phyloP scores from a whole-genome alignment of 176 grass and related monocot species.

The Areca catechu region DNA sequence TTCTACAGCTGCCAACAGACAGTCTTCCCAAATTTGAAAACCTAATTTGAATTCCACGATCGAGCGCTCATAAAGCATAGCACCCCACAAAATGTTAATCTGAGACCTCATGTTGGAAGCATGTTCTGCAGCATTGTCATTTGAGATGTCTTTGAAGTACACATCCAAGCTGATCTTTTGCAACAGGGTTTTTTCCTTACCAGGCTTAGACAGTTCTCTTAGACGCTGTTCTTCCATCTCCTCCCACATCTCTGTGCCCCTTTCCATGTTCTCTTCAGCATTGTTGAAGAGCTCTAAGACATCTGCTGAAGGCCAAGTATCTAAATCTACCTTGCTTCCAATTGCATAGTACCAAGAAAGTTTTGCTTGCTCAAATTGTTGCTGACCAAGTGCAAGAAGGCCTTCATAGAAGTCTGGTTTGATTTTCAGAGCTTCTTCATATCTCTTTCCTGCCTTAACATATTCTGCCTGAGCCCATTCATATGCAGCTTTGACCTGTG shows the following conservation, averaged over 20 bases:
- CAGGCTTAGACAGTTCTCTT: slow-evolving; percentile 52
- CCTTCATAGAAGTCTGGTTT: slow-evolving; percentile 85
- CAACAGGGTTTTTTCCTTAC: slow-evolving; percentile 36
- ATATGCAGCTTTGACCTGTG: slow-evolving; percentile 48
- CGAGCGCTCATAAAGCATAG: slow-evolving; percentile 84
- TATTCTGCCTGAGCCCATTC: slow-evolving; percentile 72
- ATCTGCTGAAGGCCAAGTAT: slow-evolving; percentile 30
- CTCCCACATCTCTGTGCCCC: slow-evolving; percentile 77
- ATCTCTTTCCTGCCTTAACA: slow-evolving; percentile 59
- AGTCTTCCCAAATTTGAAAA: slow-evolving; percentile 68
- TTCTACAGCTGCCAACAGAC: slow-evolving; percentile 61
- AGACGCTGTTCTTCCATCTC: slow-evolving; percentile 43
- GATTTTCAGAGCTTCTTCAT: slow-evolving; percentile 55
- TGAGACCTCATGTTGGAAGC: slow-evolving; percentile 59
- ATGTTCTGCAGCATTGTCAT: slow-evolving; percentile 49
- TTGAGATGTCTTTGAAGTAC: slow-evolving; percentile 28
- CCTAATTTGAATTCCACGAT: slow-evolving; percentile 82
- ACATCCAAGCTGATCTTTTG: slow-evolving; percentile 44
- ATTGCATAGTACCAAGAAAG: slow-evolving; percentile 75
- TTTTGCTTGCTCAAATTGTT: slow-evolving; percentile 87
- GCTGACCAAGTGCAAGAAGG: slow-evolving; percentile 54
- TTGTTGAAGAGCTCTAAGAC: slow-evolving; percentile 76
- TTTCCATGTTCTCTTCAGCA: slow-evolving; percentile 74
- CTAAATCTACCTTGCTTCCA: slow-evolving; percentile 48
- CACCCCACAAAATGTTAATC: slow-evolving; percentile 83